Conservation (phyloP, 129 eudicot species). For the Rutidosis leptorrhynchoides region DNA sequence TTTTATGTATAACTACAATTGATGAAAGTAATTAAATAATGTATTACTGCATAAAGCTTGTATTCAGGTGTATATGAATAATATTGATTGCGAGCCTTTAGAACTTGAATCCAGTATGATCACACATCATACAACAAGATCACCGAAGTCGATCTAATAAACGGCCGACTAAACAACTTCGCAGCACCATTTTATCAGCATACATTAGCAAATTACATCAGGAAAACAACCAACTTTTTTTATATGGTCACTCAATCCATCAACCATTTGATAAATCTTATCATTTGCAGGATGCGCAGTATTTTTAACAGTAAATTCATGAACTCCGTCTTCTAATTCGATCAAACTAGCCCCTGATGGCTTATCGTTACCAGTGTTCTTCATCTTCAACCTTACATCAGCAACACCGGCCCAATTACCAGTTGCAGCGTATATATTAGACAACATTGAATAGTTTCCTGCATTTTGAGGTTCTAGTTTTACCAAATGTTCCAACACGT, state of each 20-base stretch:
- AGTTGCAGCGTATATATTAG: constrained; percentile 71
- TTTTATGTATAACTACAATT: constrained; percentile 28
- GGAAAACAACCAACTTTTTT: constrained; percentile 41
- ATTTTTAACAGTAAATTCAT: constrained; percentile 75
- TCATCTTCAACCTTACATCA: constrained; percentile 55
- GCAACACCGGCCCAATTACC: constrained; percentile 75
- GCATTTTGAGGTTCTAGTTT: constrained; percentile 58
- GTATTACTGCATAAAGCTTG: constrained; percentile 22
- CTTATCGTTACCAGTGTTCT: constrained; percentile 45
- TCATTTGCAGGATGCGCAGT: constrained; percentile 55
- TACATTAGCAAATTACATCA: constrained; percentile 24
- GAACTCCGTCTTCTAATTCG: constrained; percentile 57
- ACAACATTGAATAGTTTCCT: constrained; percentile 64
- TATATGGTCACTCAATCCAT: constrained; percentile 60
- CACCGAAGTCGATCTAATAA: constrained; percentile 3
- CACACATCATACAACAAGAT: constrained; percentile 23
- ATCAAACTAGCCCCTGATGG: constrained; percentile 76
- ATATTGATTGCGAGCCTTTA: not conserved
- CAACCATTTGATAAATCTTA: constrained; percentile 61
- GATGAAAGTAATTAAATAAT: constrained; percentile 21
- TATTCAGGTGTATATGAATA: constrained; percentile 18
- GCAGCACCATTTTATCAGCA: not conserved
- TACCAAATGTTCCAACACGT: constrained; percentile 54
- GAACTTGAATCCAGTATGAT: constrained; percentile 19
- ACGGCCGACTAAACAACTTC: not conserved